Base-by-base conservation (phyloP, 2,329 filamentous ascomycete species). In the Ambrosiella xylebori region DNA sequence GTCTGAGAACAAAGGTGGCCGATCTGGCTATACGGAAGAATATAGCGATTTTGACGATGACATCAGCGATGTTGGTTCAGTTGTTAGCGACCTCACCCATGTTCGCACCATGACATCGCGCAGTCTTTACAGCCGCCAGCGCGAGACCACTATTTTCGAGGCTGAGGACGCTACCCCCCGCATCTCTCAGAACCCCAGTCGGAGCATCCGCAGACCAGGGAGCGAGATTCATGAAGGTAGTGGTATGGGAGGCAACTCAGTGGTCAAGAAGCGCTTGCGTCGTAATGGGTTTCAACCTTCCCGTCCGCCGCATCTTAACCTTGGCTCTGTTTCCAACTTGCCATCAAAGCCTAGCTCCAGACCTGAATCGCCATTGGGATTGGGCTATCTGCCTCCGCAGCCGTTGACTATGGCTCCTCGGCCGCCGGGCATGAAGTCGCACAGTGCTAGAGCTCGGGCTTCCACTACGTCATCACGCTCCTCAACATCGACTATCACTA, bases 191-290 rank as follows among this genome's bases (percentile, higher is more conserved):
- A 58, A 50, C 27, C 57, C 57, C 13, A 55, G 51, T 45, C 53
- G 59, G 45, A 53, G 53, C 19, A 38, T 58, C 11, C 51, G 56
- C 7, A 55, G 56, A 13, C 54, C 41, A n/a, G 68, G 63, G n/a
- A 59, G 60, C 19, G 64, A 68, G 51, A 59, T 70, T 1, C 67
- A 69, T 39, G 68, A 69, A 54, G 68, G 68, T 12, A 66, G 64
- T 11, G 67, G 67, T 12, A 62, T 49, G 62, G 63, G 50, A 58
- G 62, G 63, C n/a, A 64, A 64, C 12, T 59, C 61, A n/a, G 62
- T 64, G n/a, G 64, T 65, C 57, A 69, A 68, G 58, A 65, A 66
- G 27, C 64, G 66, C n/a, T 63, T 68, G 1, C 61, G 67, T 35
- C 66, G 68, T 15, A 62, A 66, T 3, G 65, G 65, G 4, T 69